phyloP scores from a whole-genome alignment of 2,329 filamentous ascomycete genomes.

The Xylariaceae sp. region DNA sequence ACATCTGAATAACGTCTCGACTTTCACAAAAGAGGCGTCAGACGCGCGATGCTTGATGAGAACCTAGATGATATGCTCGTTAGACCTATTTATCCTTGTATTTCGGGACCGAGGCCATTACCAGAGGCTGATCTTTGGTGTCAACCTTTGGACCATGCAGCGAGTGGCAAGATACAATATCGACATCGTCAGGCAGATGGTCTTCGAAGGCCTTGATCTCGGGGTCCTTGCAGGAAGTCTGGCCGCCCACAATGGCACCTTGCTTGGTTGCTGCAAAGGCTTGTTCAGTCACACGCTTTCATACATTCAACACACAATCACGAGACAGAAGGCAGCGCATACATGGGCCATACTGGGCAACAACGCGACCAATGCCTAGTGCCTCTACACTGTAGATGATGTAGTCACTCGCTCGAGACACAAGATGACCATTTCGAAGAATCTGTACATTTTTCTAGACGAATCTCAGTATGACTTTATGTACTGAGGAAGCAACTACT shows the following conservation, averaged over 20 bases:
- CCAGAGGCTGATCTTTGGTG: slow-evolving; percentile 82
- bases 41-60: slow-evolving; percentile 90
- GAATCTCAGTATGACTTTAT: slow-evolving; percentile 46
- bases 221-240: slow-evolving; percentile 96
- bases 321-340: slow-evolving; percentile 40
- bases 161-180: slow-evolving; percentile 94
- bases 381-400: slow-evolving; percentile 99
- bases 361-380: slow-evolving; percentile 80
- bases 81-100: neutral
- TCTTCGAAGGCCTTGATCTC: slow-evolving; percentile 92
- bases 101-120: slow-evolving; percentile 35
- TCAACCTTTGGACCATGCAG: slow-evolving; percentile 91
- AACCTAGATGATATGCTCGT: slow-evolving; percentile 41
- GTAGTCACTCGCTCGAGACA: slow-evolving; percentile 94
- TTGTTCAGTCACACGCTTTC: slow-evolving; percentile 6
- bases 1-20: slow-evolving; percentile 77
- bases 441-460: slow-evolving; percentile 81
- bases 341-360: slow-evolving; percentile 89
- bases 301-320: slow-evolving; percentile 12
- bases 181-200: slow-evolving; percentile 80
- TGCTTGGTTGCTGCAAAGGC: slow-evolving; percentile 74
- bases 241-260: slow-evolving; percentile 91
- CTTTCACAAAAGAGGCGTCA: slow-evolving; percentile 68
- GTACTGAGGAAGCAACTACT: slow-evolving; percentile 31
- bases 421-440: slow-evolving; percentile 88